A percentile compares a stretch with the other conserved stretches of the same genome.
Conservation (phyloP, 2,329 filamentous ascomycete genomes). For the Microascus cirrosus region DNA sequence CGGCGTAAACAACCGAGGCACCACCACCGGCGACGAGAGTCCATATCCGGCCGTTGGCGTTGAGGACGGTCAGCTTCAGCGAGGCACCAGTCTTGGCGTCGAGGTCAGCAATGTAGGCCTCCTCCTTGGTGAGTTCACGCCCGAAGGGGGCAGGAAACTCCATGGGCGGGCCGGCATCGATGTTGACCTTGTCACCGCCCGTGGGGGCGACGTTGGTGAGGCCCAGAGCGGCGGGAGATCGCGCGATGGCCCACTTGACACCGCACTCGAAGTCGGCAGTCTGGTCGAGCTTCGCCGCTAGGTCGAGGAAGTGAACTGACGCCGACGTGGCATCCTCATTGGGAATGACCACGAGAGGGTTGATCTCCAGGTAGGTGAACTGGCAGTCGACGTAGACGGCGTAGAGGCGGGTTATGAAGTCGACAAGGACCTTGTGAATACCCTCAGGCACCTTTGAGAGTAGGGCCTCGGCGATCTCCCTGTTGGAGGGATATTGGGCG, state of each 20-base stretch:
- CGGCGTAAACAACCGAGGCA: constrained; percentile 97
- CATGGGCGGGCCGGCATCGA: constrained; percentile 95
- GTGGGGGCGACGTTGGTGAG: constrained; percentile 55
- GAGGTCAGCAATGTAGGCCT: constrained; percentile 97
- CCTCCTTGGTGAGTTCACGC: constrained; percentile 96
- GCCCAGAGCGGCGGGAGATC: constrained; percentile 79
- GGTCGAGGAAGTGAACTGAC: constrained; percentile 93
- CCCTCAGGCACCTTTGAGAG: constrained; percentile 90
- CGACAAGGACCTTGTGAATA: constrained; percentile 94
- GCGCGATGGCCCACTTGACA: constrained; percentile 96
- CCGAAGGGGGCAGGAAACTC: constrained; percentile 99
- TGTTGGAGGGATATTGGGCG: constrained; percentile 87
- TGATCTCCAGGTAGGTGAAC: constrained; percentile 99
- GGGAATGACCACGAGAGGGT: constrained; percentile 95
- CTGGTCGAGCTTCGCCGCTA: constrained; percentile 97
- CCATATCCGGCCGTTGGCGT: constrained; percentile 87
- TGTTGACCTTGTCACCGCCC: constrained; percentile 66
- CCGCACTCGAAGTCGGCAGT: constrained; percentile 99
- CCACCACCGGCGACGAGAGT: constrained; percentile 97
- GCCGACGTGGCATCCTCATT: constrained; percentile 87
- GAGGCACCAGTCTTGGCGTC: constrained; percentile 99
- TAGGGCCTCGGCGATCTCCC: constrained; percentile 74
- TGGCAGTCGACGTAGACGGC: constrained; percentile 74
- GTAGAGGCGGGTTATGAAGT: constrained; percentile 98
- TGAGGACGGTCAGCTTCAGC: constrained; percentile 94